These are phyloP conservation scores for Periconia sp. DNA, from an alignment of 2,329 filamentous ascomycete genomes.

Conservation along the genomic window DNA sequence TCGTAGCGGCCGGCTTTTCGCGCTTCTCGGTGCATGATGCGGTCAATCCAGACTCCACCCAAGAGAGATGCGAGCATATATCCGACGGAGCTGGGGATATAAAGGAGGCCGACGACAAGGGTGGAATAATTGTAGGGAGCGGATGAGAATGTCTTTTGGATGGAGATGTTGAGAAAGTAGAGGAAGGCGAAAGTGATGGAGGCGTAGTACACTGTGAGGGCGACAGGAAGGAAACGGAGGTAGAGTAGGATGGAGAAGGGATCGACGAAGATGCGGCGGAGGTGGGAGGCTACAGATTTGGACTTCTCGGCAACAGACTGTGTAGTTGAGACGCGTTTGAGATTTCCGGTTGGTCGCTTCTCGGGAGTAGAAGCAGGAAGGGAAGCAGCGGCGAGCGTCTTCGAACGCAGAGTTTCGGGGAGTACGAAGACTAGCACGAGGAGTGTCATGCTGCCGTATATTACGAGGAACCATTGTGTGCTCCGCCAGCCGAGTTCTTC, in stretches of 20 bases:
- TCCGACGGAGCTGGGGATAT: conserved; percentile 46
- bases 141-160: conserved; percentile 42
- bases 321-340: too few relatives aligned
- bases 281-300: too few relatives aligned
- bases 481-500: conserved; percentile 44
- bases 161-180: conserved; percentile 49
- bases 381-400: conserved; percentile 7
- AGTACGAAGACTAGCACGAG: conserved; percentile 41
- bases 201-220: conserved; percentile 46
- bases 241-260: conserved; percentile 44
- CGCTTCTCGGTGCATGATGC: conserved; percentile 49
- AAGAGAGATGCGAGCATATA: conserved; percentile 44
- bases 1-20: conserved; percentile 44
- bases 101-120: conserved; percentile 45
- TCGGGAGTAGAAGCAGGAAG: conserved; percentile 3
- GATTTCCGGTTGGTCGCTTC: too few relatives aligned
- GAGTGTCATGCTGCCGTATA: conserved; percentile 42
- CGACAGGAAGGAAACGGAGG: conserved; percentile 44
- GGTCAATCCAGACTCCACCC: conserved; percentile 48
- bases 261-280: conserved; percentile 45
- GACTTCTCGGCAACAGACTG: too few relatives aligned
- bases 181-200: conserved; percentile 47
- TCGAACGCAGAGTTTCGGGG: conserved; percentile 40
- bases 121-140: conserved; percentile 45
- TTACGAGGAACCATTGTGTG: conserved; percentile 48